Base-by-base conservation (phyloP, 176 grass and related monocot genomes). In the Microstegium vimineum region DNA sequence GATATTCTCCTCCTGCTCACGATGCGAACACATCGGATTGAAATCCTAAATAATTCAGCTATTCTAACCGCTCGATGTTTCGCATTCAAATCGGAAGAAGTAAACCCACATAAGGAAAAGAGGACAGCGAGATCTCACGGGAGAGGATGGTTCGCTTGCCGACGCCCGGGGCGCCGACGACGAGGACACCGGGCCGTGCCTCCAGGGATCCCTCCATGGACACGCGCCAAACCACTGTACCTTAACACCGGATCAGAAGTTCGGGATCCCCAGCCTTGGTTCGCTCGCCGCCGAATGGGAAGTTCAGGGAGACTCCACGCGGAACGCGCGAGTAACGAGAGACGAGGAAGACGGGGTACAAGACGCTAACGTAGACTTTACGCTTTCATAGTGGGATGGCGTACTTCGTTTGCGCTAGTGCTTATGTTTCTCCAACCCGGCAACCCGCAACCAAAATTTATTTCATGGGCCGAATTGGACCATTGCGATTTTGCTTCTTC, bases 91-190 rank as follows among this genome's bases (percentile, higher is more conserved):
- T 86, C 45, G 33, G 54, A 72, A 83, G 23, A 75, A 7, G 43
- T 12, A 52, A 49, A 79, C 75, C 56, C 9, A 23, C 64, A 25
- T 2, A 74, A 32, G 37, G 66, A 57, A 30, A 23, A 20, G 56
- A 75, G 65, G 62, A n/a, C 41, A 16, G 42, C 54, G 85, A 65
- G 81, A 87, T 79, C 90, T 91, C 61, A 99, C 89, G 85, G 31
- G 89, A 95, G 76, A 99, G 89, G 68, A 99, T 84, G 36, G 91
- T 99, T 47, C 93, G 93, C 85, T 99, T 99, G 79, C 96, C 96
- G 69, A 94, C 96, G 37, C 90, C 92, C 14, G 83, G 85, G 31
- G 87, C 84, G 20, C 96, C 96, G 65, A 99, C 72, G 66, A 99
- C 56, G 64, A 99, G 87, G 27, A 95, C 72, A 2, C 93, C 96